Conservation (phyloP, 192 early-diverging fungal species). For the Rhizophagus sp. region DNA sequence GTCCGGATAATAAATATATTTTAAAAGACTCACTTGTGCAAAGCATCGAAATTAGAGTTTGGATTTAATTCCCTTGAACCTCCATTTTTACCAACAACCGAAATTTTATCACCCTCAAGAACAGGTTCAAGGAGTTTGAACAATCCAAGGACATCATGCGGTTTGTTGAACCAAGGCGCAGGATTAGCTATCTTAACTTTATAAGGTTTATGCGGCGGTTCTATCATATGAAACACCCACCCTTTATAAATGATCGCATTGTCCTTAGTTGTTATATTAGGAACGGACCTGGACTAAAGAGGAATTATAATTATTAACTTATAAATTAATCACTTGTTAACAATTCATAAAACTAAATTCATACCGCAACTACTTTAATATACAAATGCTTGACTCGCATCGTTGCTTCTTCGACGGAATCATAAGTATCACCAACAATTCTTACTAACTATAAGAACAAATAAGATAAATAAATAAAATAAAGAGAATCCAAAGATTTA, state of each 20-base stretch:
- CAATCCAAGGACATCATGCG: not conserved
- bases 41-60: slow-evolving; percentile 6
- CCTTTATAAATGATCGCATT: not conserved
- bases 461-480: not conserved
- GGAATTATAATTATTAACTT: no score
- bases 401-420: slow-evolving; percentile 27
- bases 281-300: slow-evolving; percentile 2
- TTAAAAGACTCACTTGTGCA: not conserved
- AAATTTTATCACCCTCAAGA: not conserved
- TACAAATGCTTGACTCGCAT: slow-evolving; percentile 42
- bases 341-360: not conserved
- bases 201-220: not conserved
- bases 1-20: not conserved
- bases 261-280: not conserved
- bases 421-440: slow-evolving; percentile 26
- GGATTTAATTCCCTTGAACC: not conserved
- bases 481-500: not conserved
- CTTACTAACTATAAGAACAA: slow-evolving; percentile 21
- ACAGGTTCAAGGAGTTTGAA: slow-evolving; percentile 14
- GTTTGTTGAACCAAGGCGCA: not conserved
- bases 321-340: no score
- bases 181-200: not conserved
- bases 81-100: not conserved
- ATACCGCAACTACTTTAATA: slow-evolving; percentile 33
- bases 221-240: slow-evolving; percentile 21